phyloP scores from a whole-genome alignment of 148 eudicot genomes.

The Rhododendron simsii region DNA sequence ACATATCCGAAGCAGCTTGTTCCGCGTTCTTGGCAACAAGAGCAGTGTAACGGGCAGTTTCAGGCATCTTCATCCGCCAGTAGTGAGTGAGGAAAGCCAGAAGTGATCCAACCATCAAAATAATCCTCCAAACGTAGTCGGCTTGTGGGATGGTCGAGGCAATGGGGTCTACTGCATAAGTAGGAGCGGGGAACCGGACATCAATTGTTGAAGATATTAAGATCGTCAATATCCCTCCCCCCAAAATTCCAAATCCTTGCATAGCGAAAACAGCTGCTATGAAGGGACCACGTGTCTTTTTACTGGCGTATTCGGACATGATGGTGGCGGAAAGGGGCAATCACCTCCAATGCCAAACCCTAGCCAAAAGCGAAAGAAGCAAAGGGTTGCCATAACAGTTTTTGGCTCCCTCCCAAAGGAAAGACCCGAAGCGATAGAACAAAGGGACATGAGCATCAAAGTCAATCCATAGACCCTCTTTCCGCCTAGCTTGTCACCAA shows the following conservation, averaged over 20 bases:
- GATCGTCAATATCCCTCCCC: slow-evolving; percentile 27
- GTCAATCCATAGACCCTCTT: slow-evolving; percentile 32
- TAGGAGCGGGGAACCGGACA: slow-evolving; percentile 16
- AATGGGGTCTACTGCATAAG: slow-evolving; percentile 18
- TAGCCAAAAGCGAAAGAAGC: slow-evolving; percentile 34
- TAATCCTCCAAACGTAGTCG: slow-evolving; percentile 30
- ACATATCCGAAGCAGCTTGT: slow-evolving; percentile 28
- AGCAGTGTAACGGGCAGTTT: slow-evolving; percentile 33
- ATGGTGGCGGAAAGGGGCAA: slow-evolving; percentile 35
- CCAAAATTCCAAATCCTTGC: slow-evolving; percentile 34
- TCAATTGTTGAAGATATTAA: slow-evolving; percentile 15
- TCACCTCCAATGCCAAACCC: slow-evolving; percentile 38
- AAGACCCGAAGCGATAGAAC: slow-evolving; percentile 31
- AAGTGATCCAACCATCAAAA: slow-evolving; percentile 31
- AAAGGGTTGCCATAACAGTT: slow-evolving; percentile 25
- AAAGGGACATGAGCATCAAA: slow-evolving; percentile 25
- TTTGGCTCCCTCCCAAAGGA: slow-evolving; percentile 24
- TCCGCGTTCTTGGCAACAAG: slow-evolving; percentile 23
- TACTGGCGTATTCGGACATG: slow-evolving; percentile 32
- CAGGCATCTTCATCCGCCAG: slow-evolving; percentile 37
- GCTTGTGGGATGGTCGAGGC: slow-evolving; percentile 26
- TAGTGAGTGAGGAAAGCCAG: slow-evolving; percentile 28
- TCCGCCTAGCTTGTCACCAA: slow-evolving; percentile 29
- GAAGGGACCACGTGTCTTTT: slow-evolving; percentile 33
- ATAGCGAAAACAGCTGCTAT: slow-evolving; percentile 33